Base-by-base conservation (phyloP, 1,284 basidiomycete genomes). In the Meira miltonrushii region DNA sequence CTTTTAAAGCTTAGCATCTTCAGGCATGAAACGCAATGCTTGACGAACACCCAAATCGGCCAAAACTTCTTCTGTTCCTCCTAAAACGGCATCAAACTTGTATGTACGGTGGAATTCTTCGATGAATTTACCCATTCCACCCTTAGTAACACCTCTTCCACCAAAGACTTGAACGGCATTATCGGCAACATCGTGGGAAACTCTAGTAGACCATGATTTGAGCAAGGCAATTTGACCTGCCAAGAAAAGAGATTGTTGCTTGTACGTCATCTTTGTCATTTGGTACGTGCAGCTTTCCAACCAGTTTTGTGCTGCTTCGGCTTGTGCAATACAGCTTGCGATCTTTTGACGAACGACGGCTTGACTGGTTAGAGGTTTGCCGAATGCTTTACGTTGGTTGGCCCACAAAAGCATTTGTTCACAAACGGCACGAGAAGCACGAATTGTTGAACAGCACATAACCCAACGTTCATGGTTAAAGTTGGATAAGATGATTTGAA, bases 201-300 rank as follows among this genome's bases (percentile, higher is more conserved):
- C 71, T 9, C 76, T 62, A 1, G 77, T 79, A 9, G 65, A 67
- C 68, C 68, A 78, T 21, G 69, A 67, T 82, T 92, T 92, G 75
- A 90, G 79, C 59, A 91, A 81, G 12, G 84, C 89, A 58, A 91
- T 88, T 65, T 84, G 88, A 13, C 88, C 88, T 50, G 72, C 79
- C 28, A 80, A 69, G 61, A 72, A 67, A 61, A 72, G 69, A 44
- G 81, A 78, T 80, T 92, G 91, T 77, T 94, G 85, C 59, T 83
- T 84, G 78, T 96, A 78, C 72, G 79, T 79, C 89, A 74, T 79
- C 70, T 92, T 86, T 76, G 84, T 86, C 92, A 94, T 94, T 79
- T 94, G 92, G 78, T 87, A 86, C 0, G 91, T 93, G 63, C 94
- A 81, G 73, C 85, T 88, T 81, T 96, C 92, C 25, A 94, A 81